Percentiles rank a stretch among this genome's conserved stretches.
These are phyloP conservation scores for Komagataella pseudopastoris DNA, from an alignment of 805 yeast genomes.

Conservation along the genomic window DNA sequence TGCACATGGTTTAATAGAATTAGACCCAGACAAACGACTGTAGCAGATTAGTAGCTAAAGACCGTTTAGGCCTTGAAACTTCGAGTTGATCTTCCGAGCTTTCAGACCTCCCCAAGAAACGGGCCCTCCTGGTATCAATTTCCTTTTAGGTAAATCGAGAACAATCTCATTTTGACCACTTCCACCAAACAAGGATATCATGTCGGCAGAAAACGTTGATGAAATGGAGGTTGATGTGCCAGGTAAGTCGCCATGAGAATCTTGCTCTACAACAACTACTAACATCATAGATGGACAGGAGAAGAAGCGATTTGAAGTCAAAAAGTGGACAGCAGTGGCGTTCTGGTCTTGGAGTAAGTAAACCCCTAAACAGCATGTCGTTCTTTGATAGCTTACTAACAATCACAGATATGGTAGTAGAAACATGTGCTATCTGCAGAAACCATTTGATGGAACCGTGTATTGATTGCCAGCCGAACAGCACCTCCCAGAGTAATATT, in stretches of 20 bases:
- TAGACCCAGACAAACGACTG: not conserved
- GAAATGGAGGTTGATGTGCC: constrained; percentile 13
- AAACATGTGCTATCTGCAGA: constrained; percentile 95
- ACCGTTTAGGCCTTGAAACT: not conserved
- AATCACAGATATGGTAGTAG: constrained; percentile 59
- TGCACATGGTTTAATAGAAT: no score
- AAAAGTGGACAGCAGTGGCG: constrained; percentile 99
- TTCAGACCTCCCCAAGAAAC: not conserved
- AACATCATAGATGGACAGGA: constrained; percentile 12
- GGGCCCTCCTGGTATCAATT: not conserved
- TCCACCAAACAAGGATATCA: not conserved
- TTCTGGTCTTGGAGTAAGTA: constrained; percentile 94
- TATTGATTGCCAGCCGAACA: constrained; percentile 88
- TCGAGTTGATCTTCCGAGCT: no score
- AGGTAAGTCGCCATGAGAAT: constrained; percentile 5
- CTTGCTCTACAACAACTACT: not conserved
- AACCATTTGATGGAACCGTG: constrained; percentile 98
- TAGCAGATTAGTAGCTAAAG: not conserved
- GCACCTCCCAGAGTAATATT: constrained; percentile 42
- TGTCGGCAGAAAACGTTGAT: constrained; percentile 5
- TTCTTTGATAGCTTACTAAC: not conserved
- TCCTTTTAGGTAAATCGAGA: not conserved
- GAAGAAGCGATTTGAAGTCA: constrained; percentile 78
- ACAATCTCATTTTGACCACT: not conserved
- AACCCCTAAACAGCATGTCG: constrained; percentile 1